phyloP scores from a whole-genome alignment of 495 filamentous ascomycete genomes.

The Neurospora sublineolata region DNA sequence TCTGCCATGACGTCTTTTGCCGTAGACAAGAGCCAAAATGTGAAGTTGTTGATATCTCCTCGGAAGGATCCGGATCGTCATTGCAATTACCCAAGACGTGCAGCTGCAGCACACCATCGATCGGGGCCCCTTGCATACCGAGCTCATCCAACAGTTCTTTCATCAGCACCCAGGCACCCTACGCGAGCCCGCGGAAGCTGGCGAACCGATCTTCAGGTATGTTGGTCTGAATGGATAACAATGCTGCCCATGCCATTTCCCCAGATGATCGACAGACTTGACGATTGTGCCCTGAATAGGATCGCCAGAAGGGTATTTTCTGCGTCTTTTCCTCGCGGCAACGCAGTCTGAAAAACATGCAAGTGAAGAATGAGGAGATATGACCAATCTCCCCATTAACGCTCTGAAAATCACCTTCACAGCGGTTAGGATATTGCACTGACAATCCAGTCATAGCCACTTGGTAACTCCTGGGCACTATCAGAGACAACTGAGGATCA shows the following conservation, averaged over 20 bases:
- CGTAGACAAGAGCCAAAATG: not conserved
- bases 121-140: not conserved
- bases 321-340: not conserved
- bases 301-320: not conserved
- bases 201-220: not conserved
- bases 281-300: not conserved
- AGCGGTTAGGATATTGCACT: not conserved
- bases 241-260: not conserved
- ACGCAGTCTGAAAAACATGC: not conserved
- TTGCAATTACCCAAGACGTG: not conserved
- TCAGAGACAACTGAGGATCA: not conserved
- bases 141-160: not conserved
- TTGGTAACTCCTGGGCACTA: not conserved
- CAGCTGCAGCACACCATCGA: not conserved
- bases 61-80: not conserved
- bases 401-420: not conserved
- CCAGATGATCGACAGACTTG: not conserved
- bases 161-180: not conserved
- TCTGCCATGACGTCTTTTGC: not conserved
- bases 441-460: not conserved
- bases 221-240: not conserved
- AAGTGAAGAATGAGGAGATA: not conserved
- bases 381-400: not conserved
- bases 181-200: not conserved
- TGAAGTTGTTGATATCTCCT: not conserved